Conservation (phyloP, 1,284 basidiomycete species). For the Porodaedalea pini region DNA sequence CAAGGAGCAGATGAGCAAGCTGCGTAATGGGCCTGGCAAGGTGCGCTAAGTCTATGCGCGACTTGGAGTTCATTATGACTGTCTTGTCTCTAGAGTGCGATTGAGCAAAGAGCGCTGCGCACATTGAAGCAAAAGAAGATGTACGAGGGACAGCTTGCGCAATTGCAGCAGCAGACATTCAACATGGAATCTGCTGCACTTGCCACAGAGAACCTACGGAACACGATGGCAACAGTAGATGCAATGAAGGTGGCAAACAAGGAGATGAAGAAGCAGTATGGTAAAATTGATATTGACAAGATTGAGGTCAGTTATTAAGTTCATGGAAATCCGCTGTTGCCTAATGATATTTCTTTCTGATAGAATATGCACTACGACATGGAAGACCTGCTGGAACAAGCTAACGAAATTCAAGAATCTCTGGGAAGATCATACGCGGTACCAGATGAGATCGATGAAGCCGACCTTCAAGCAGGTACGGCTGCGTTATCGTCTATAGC, state of each 20-base stretch:
- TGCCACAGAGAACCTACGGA: slow-evolving; percentile 94
- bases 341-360: background rate
- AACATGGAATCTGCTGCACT: slow-evolving; percentile 98
- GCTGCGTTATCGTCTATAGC: slow-evolving; percentile 11
- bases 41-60: slow-evolving; percentile 40
- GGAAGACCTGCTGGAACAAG: slow-evolving; percentile 96
- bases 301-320: slow-evolving; percentile 71
- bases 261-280: slow-evolving; percentile 95
- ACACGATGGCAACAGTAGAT: slow-evolving; percentile 99
- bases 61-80: background rate
- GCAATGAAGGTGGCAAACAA: slow-evolving; percentile 98
- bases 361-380: slow-evolving; percentile 95
- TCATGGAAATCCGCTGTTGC: background rate
- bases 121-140: slow-evolving; percentile 95
- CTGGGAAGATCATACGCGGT: slow-evolving; percentile 93
- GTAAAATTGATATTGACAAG: slow-evolving; percentile 97
- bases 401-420: slow-evolving; percentile 96
- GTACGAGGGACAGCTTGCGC: slow-evolving; percentile 91
- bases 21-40: slow-evolving; percentile 94
- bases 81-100: slow-evolving; percentile 60
- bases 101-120: slow-evolving; percentile 92
- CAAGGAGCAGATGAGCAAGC: slow-evolving; percentile 95
- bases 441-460: slow-evolving; percentile 97
- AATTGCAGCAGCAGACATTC: slow-evolving; percentile 93
- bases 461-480: slow-evolving; percentile 92